A percentile compares a stretch with the other conserved stretches of the same genome.
phyloP scores from a whole-genome alignment of 305 asterid genomes.

The Caryopteris hybrid region DNA sequence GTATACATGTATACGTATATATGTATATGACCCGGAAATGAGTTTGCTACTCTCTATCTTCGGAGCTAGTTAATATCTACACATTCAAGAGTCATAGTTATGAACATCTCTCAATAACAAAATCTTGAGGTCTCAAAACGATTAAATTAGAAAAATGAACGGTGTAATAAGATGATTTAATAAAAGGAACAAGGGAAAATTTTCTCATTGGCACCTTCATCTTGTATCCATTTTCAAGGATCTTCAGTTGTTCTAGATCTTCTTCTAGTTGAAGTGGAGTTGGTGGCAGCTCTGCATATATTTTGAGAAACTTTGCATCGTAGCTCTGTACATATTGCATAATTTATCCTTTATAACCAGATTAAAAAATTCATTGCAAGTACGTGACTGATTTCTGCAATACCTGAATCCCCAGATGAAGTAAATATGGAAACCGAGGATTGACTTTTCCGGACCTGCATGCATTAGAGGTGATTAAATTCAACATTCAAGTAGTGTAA shows the following conservation, averaged over 20 bases:
- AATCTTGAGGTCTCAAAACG: not conserved
- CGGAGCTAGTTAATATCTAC: too few species aligned
- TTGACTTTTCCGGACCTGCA: constrained; percentile 78
- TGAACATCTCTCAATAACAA: too few species aligned
- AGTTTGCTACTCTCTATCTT: too few species aligned
- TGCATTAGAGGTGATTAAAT: not conserved
- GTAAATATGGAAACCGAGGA: constrained; percentile 79
- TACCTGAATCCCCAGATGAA: constrained; percentile 98
- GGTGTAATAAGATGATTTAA: not conserved
- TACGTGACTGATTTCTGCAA: not conserved
- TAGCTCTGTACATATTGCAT: constrained; percentile 70
- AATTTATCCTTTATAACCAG: constrained; percentile 6
- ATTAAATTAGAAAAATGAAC: not conserved
- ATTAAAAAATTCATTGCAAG: constrained; percentile 9
- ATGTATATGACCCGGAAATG: too few species aligned
- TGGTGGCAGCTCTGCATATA: constrained; percentile 70
- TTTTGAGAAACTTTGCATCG: constrained; percentile 71
- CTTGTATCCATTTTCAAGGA: constrained; percentile 93
- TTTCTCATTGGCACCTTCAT: constrained; percentile 59
- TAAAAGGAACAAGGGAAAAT: not conserved
- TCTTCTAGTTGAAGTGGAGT: constrained; percentile 95
- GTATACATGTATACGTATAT: too few species aligned
- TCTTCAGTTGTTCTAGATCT: constrained; percentile 95
- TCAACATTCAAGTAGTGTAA: not conserved
- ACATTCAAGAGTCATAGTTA: too few species aligned